A percentile compares a stretch with the other conserved stretches of the same genome.
Conservation (phyloP, 495 filamentous ascomycete species). For the Daldinia caldariorum region DNA sequence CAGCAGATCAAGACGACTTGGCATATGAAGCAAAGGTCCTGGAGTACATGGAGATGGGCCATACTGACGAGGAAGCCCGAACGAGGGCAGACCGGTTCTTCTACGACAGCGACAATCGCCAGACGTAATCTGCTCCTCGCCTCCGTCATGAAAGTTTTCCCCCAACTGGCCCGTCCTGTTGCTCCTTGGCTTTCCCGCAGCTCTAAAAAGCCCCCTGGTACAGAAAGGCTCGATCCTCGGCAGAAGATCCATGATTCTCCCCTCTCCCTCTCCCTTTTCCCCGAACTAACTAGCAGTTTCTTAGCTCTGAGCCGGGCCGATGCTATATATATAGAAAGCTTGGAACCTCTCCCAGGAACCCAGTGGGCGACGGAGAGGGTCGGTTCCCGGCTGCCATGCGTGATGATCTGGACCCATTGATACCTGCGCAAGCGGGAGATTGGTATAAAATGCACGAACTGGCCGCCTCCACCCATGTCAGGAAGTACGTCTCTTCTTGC, state of each 20-base stretch:
- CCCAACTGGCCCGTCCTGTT: no score
- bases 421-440: neutral
- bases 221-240: neutral
- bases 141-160: no score
- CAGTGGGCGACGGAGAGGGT: conserved; percentile 23
- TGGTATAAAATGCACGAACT: conserved; percentile 30
- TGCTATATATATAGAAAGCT: conserved; percentile 7
- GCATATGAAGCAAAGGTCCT: neutral
- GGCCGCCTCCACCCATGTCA: conserved; percentile 35
- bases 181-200: neutral
- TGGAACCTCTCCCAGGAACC: conserved; percentile 22
- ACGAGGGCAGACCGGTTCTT: no score
- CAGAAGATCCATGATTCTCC: neutral
- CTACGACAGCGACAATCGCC: no score
- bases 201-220: neutral
- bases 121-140: no score
- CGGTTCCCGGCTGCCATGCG: conserved; percentile 16
- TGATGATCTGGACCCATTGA: conserved; percentile 31
- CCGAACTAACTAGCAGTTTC: conserved; percentile 3
- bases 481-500: conserved; percentile 7
- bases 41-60: neutral
- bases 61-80: no score
- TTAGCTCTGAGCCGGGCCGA: conserved; percentile 5
- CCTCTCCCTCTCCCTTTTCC: neutral
- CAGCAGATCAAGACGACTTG: neutral